Base-by-base conservation (phyloP, 139 green algal genomes). In the Chlorella sp. region DNA sequence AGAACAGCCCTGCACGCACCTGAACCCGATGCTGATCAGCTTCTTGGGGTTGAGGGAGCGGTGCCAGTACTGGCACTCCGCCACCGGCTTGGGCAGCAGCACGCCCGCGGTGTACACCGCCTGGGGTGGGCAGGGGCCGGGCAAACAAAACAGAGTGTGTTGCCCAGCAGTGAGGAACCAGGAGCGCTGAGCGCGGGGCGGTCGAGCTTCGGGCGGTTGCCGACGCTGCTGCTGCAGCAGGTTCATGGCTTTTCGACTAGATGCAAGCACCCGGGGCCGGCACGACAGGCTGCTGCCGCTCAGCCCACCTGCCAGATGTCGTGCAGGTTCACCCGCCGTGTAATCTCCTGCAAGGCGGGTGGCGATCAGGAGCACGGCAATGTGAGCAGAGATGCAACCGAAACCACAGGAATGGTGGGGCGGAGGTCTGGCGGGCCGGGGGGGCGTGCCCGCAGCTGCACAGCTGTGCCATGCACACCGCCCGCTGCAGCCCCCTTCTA, bases 21-120 rank as follows among this genome's bases (percentile, higher is more conserved):
- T 87, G 92, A 99, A 99, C 32, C 94, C 91, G 16, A 99, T 89
- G 47, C 96, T 93, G 56, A 99, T 97, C 55, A 99, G 93, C 91
- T 99, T 99, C 84, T 97, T 97, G 17, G 96, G 94, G 88, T 99
- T 97, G 32, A 99, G 89, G 67, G 93, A 96, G 72, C 97, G 92
- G 91, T 99, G 97, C 94, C 94, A 99, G 94, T 99, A 99, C 86
- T 96, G 91, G 80, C 90, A 94, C n/a, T 91, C 95, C 51, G 95
- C 90, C 36, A 98, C 88, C 1, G 97, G 97, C 87, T 94, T 97
- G 41, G 97, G 97, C 81, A 99, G 92, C 62, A 99, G 91, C 32
- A 98, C 95, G 28, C 97, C 97, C 23, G 97, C 97, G 1, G 97
- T 99, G 92, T 99, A 99, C 23, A 92, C 93, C 3, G 97, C 97